phyloP scores from a whole-genome alignment of 345 rosid species.

The Stellera chamaejasme region DNA sequence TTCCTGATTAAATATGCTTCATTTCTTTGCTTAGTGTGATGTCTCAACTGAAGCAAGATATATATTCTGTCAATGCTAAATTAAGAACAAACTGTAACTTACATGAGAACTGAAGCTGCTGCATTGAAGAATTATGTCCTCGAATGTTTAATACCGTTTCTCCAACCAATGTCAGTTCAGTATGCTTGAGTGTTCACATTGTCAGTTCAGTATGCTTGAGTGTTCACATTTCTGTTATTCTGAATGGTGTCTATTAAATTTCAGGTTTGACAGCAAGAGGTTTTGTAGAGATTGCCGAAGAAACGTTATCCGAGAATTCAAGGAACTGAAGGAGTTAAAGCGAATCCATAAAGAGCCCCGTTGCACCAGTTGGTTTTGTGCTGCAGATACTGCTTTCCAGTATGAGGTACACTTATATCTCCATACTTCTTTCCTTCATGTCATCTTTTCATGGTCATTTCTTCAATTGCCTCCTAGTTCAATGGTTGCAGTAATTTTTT shows the following conservation, averaged over 20 bases:
- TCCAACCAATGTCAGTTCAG: no score
- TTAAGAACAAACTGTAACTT: no score
- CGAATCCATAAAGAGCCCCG: conserved; percentile 77
- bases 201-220: no score
- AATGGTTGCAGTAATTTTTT: no score
- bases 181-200: not conserved
- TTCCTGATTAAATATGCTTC: no score
- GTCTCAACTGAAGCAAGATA: no score
- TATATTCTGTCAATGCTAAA: no score
- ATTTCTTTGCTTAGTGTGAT: no score
- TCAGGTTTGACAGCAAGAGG: conserved; percentile 94
- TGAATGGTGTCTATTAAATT: not conserved
- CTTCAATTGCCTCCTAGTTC: not conserved
- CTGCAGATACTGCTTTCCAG: conserved; percentile 72
- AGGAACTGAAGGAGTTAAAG: conserved; percentile 92
- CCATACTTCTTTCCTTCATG: conserved; percentile 5
- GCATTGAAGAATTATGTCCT: no score
- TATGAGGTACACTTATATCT: conserved; percentile 52
- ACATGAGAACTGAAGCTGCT: no score
- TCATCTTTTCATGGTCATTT: not conserved
- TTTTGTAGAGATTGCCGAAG: conserved; percentile 97
- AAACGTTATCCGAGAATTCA: conserved; percentile 88
- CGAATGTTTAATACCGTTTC: no score
- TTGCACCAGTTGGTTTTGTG: conserved; percentile 92
- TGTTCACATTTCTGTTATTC: not conserved